Evolutionary conservation across 805 yeast genomes (phyloP), one percentile per base, ranked within the genome.

Genomic region (Candida oleophila): DNA sequence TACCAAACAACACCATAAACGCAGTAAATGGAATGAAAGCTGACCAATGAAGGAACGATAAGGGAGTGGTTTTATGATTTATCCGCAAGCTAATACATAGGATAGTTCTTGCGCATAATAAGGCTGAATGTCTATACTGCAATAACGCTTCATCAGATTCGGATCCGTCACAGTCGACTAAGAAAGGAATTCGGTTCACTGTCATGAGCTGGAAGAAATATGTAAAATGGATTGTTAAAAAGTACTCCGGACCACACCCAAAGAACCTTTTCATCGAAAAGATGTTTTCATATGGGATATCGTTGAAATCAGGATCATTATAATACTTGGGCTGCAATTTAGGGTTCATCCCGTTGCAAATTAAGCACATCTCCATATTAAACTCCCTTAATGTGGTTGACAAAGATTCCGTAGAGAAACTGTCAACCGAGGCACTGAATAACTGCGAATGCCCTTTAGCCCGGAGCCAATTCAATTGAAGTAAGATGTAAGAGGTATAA

Each of bases 71-170:
- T 11, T 51, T 47, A 12, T 53, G 51, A 28, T 56, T 59, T 14
- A 68, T 30, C 22, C 54, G 55, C 3, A 52, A 55, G 2, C 59
- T 55, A 22, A 68, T 51, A 42, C 55, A 54, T 20, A 71, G 45
- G 9, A 71, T 62, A 0, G 76, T 71, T 22, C 77, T 54, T 4
- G 76, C 70, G 22, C 73, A 59, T 38, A 68, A 62, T 32, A 66
- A 48, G 3, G 68, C 61, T 20, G 68, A 44, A 35, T 60, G 57
- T 22, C 73, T 51, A 51, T 65, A 68, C 32, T 52, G 54, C 1
- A 49, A 14, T 15, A 35, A 25, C 53, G 49, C 16, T 55, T 55
- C 30, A 21, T 4, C 9, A 38, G 11, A 7, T 16, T 36, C 18
- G 5, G 18, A 11, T n/a, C 51, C 37, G 7, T 52, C 53, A 34